These are phyloP conservation scores for Penicillium desertorum DNA, from an alignment of 495 filamentous ascomycete genomes.

Conservation along the genomic window DNA sequence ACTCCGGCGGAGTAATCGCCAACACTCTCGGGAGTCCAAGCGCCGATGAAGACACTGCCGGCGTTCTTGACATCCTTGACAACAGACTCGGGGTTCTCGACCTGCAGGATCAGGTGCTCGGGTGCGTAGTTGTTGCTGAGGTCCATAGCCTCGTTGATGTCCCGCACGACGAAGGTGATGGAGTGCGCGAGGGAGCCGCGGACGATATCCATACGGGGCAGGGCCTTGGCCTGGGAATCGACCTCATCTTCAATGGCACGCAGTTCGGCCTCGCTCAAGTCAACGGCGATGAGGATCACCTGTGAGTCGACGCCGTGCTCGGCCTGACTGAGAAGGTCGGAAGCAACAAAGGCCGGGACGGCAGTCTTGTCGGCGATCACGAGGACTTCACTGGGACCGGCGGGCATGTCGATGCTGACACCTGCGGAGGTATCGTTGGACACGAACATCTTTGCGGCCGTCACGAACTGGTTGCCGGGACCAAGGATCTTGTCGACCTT, in stretches of 20 bases:
- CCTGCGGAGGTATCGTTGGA: constrained; percentile 93
- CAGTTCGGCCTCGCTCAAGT: constrained; percentile 68
- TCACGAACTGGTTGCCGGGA: constrained; percentile 98
- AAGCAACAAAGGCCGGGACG: constrained; percentile 93
- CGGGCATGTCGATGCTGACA: constrained; percentile 98
- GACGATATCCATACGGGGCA: constrained; percentile 91
- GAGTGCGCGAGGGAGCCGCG: constrained; percentile 88
- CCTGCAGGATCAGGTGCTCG: constrained; percentile 92
- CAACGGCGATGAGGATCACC: constrained; percentile 87
- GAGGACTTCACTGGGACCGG: constrained; percentile 92
- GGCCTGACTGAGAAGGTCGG: constrained; percentile 90
- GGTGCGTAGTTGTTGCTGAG: constrained; percentile 96
- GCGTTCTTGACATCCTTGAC: constrained; percentile 87
- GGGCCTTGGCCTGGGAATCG: constrained; percentile 79
- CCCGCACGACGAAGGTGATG: constrained; percentile 78
- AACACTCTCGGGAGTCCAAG: constrained; percentile 95
- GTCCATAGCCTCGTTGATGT: constrained; percentile 78
- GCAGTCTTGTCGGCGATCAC: constrained; percentile 90
- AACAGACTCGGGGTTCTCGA: constrained; percentile 66
- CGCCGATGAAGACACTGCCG: constrained; percentile 90
- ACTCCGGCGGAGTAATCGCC: constrained; percentile 97
- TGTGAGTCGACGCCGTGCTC: constrained; percentile 96
- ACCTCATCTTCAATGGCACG: constrained; percentile 86
- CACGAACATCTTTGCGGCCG: constrained; percentile 96
- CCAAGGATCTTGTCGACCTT: constrained; percentile 99